Percentiles rank a stretch among this genome's conserved stretches.
These are phyloP conservation scores for Ophidiomyces ophidiicola DNA, from an alignment of 2,329 filamentous ascomycete species.

Conservation along the genomic window DNA sequence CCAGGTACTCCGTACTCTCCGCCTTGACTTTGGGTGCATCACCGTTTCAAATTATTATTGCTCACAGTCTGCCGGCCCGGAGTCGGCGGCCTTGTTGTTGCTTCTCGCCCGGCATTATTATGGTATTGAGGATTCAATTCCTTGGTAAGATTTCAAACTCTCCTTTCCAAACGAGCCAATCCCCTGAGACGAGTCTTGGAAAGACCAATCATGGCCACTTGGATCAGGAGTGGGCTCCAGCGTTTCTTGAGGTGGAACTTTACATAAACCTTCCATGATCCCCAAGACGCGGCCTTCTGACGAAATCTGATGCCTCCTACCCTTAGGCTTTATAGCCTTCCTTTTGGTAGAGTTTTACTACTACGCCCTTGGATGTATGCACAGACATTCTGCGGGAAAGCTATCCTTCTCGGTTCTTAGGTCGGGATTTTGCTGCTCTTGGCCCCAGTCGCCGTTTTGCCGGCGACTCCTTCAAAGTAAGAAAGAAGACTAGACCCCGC, in stretches of 20 bases:
- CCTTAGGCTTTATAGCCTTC: no score
- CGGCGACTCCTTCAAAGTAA: no score
- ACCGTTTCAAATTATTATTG: no score
- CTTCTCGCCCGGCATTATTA: no score
- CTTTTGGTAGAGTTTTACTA: no score
- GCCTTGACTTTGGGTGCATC: no score
- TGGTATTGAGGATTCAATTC: no score
- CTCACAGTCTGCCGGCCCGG: no score
- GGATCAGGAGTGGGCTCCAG: slow-evolving; percentile 1
- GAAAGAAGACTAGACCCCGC: background rate
- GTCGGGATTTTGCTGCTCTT: background rate
- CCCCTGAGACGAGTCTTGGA: background rate
- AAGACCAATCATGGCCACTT: slow-evolving; percentile 9
- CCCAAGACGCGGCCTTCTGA: slow-evolving; percentile 5
- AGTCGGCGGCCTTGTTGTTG: no score
- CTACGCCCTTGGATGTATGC: no score
- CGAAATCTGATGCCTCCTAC: slow-evolving; percentile 2
- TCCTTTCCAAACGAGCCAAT: background rate
- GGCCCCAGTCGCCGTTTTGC: slow-evolving; percentile 3
- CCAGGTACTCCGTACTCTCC: no score
- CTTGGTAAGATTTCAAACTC: slow-evolving; percentile 1
- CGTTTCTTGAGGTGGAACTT: slow-evolving; percentile 4
- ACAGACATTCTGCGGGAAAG: background rate
- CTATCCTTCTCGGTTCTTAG: slow-evolving; percentile 7
- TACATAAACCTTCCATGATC: background rate